A percentile compares a stretch with the other conserved stretches of the same genome.
These are phyloP conservation scores for Furcasterigmium furcatum DNA, from an alignment of 2,329 filamentous ascomycete genomes.

Conservation along the genomic window DNA sequence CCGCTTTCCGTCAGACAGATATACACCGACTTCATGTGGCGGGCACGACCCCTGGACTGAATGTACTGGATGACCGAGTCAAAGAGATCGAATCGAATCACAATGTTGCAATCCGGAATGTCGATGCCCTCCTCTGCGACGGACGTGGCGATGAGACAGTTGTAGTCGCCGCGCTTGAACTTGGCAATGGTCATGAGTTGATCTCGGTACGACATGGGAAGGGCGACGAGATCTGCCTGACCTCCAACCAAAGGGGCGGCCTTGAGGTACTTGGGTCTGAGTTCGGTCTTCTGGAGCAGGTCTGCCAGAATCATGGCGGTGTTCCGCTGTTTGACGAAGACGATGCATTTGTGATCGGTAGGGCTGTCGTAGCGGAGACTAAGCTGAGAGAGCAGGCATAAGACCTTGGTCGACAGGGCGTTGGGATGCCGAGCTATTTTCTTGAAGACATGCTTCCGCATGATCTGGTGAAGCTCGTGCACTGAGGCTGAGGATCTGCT, in stretches of 20 bases:
- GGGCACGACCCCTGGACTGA: conserved; percentile 84
- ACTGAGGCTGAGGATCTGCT: conserved; percentile 56
- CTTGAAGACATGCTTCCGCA: conserved; percentile 47
- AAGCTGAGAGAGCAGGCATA: conserved; percentile 59
- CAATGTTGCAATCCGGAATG: conserved; percentile 63
- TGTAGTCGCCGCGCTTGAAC: conserved; percentile 55
- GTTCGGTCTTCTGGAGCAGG: conserved; percentile 54
- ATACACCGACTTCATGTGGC: conserved; percentile 74
- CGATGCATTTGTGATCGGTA: conserved; percentile 68
- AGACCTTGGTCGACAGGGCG: conserved; percentile 71
- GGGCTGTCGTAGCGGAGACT: conserved; percentile 56
- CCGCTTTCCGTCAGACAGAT: conserved; percentile 76
- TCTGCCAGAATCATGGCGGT: conserved; percentile 72
- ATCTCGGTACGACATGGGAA: conserved; percentile 59
- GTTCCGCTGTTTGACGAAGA: conserved; percentile 79
- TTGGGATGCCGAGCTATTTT: conserved; percentile 21
- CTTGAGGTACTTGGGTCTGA: conserved; percentile 56
- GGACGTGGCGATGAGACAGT: conserved; percentile 65
- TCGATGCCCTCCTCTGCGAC: conserved; percentile 68
- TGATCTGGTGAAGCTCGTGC: conserved; percentile 51
- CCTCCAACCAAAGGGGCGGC: conserved; percentile 52
- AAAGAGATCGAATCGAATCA: conserved; percentile 81
- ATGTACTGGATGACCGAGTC: conserved; percentile 91
- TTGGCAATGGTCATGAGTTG: conserved; percentile 72
- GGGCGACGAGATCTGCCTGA: neutral